Conservation (phyloP, 2,329 filamentous ascomycete genomes). For the Myriosclerotinia curreyana region DNA sequence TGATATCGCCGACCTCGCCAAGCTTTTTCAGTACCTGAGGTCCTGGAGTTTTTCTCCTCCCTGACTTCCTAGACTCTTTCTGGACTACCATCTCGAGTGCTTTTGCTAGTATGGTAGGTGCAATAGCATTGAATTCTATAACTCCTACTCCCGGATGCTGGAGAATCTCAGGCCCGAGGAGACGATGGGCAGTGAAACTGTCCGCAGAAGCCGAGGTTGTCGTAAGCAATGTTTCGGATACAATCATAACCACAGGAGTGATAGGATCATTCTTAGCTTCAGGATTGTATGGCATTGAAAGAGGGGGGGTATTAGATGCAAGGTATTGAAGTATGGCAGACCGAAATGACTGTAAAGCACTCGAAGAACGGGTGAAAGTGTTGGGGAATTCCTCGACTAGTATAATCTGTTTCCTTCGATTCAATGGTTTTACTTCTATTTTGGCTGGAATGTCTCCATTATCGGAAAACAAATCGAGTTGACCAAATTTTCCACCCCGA, state of each 20-base stretch:
- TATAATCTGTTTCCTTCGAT: conserved; percentile 54
- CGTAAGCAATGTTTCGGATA: conserved; percentile 86
- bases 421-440: conserved; percentile 35
- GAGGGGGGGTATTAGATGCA: conserved; percentile 60
- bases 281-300: conserved; percentile 45
- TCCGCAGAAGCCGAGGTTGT: conserved; percentile 82
- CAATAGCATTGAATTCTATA: conserved; percentile 92
- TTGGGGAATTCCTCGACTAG: conserved; percentile 81
- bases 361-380: conserved; percentile 64
- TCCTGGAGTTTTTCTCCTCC: conserved; percentile 71
- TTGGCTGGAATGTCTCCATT: conserved; percentile 34
- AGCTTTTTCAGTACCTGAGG: conserved; percentile 74
- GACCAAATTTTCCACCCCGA: conserved; percentile 75
- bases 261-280: conserved; percentile 44
- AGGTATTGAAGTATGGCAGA: conserved; percentile 73
- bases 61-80: conserved; percentile 80
- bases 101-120: conserved; percentile 79
- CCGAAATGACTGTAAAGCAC: conserved; percentile 67
- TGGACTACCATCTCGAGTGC: conserved; percentile 77
- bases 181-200: conserved; percentile 86
- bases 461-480: conserved; percentile 52
- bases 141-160: conserved; percentile 74
- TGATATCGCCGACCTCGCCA: conserved; percentile 84
- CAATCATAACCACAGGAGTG: conserved; percentile 79
- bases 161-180: conserved; percentile 82